phyloP scores from a whole-genome alignment of 306 rosid species.

The Cicer chorassanicum region DNA sequence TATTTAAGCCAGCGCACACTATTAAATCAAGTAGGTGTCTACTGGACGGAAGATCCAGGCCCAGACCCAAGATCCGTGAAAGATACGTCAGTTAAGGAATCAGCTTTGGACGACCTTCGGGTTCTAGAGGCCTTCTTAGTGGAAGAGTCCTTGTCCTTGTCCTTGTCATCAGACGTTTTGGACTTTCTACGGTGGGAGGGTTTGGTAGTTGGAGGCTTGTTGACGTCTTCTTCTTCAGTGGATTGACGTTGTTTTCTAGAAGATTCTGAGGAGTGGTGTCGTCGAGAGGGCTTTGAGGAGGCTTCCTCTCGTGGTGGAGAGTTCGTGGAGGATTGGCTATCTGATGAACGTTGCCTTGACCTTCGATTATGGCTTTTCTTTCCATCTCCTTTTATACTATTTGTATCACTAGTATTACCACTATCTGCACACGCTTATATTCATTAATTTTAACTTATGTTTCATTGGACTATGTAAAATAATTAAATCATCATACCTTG shows the following conservation, averaged over 20 bases:
- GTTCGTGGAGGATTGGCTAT: conserved; percentile 29
- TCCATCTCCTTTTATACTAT: conserved; percentile 27
- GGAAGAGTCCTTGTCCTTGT: conserved; percentile 48
- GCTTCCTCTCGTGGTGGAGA: conserved; percentile 48
- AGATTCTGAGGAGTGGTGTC: conserved; percentile 52
- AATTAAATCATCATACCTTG: conserved; percentile 47
- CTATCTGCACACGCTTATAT: conserved; percentile 31
- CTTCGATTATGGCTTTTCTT: conserved; percentile 38
- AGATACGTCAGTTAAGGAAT: conserved; percentile 59
- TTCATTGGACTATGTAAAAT: neutral
- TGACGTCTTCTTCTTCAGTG: conserved; percentile 4
- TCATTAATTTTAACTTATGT: neutral
- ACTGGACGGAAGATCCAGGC: conserved; percentile 11
- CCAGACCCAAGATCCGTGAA: conserved; percentile 45
- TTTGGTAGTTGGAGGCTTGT: conserved; percentile 49
- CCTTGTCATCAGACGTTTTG: conserved; percentile 54
- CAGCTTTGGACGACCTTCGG: conserved; percentile 54
- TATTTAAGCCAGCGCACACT: conserved; percentile 4
- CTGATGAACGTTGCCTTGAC: conserved; percentile 48
- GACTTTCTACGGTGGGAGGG: conserved; percentile 56
- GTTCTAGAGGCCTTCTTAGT: conserved; percentile 42
- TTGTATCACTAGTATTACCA: neutral
- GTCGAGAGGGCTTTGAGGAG: conserved; percentile 48
- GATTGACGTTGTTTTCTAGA: conserved; percentile 46
- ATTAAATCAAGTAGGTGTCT: conserved; percentile 10